phyloP scores from a whole-genome alignment of 106 monocot genomes.

The Apostasia ramifera region DNA sequence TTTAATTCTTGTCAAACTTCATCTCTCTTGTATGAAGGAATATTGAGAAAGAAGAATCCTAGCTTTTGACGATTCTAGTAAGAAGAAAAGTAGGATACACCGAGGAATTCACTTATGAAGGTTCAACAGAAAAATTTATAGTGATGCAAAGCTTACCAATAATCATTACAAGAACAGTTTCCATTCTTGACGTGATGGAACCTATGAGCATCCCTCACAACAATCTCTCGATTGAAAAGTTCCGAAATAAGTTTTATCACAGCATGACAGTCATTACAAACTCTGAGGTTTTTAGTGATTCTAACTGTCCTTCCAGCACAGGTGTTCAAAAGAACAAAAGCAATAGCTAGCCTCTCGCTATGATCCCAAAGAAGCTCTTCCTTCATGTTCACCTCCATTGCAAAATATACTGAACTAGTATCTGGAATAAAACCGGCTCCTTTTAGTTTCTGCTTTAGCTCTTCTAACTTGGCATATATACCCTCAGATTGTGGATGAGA shows the following conservation, averaged over 20 bases:
- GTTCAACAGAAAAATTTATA: background rate
- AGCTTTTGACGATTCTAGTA: no score
- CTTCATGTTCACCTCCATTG: conserved; percentile 23
- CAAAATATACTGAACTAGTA: conserved; percentile 26
- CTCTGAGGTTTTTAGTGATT: conserved; percentile 32
- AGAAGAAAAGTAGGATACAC: no score
- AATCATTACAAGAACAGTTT: conserved; percentile 32
- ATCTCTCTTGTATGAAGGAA: no score
- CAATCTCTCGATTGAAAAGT: conserved; percentile 20
- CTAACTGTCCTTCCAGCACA: conserved; percentile 7
- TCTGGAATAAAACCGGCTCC: conserved; percentile 27
- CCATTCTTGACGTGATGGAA: conserved; percentile 31
- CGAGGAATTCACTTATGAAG: no score
- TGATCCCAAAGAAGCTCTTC: conserved; percentile 30
- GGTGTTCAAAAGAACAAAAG: conserved; percentile 32
- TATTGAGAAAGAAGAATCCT: no score
- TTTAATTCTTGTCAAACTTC: no score
- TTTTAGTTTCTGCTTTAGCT: conserved; percentile 21
- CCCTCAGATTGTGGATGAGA: conserved; percentile 24
- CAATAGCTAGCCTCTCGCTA: conserved; percentile 42
- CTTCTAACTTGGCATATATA: conserved; percentile 29
- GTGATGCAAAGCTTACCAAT: conserved; percentile 12
- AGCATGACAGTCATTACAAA: conserved; percentile 26
- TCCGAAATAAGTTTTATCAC: conserved; percentile 27
- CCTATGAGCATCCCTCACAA: conserved; percentile 29